Evolutionary conservation across 208 protist species (phyloP).

Genomic region (Crithidia fasciculata): DNA sequence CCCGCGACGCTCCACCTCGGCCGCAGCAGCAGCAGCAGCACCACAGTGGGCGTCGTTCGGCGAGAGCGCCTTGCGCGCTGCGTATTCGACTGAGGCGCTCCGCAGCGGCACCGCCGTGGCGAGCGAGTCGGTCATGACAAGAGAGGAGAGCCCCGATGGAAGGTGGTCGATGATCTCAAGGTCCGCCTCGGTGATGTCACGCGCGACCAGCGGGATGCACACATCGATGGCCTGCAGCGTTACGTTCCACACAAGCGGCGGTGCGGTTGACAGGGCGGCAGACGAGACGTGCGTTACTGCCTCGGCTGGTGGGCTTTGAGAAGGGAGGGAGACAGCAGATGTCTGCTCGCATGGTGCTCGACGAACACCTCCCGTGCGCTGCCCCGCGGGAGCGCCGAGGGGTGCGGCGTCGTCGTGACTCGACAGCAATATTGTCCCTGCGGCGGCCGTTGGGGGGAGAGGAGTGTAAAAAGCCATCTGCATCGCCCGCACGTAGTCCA

Average conservation of each 20-base stretch:
- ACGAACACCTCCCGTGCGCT: too few species aligned
- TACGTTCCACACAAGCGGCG: slow-evolving; percentile 22
- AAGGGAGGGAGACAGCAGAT: background rate
- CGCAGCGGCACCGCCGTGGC: background rate
- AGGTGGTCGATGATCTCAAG: slow-evolving; percentile 23
- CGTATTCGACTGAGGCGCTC: background rate
- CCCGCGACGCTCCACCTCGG: too few species aligned
- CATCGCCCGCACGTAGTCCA: slow-evolving; percentile 6
- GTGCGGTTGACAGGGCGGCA: background rate
- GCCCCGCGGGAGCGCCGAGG: background rate
- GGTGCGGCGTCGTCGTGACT: background rate
- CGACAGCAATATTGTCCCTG: background rate
- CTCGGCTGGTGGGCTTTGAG: background rate
- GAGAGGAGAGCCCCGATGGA: slow-evolving; percentile 15
- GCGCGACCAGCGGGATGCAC: slow-evolving; percentile 40
- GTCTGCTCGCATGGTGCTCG: background rate
- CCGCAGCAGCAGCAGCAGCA: background rate
- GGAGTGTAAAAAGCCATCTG: slow-evolving; percentile 15
- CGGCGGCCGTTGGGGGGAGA: background rate
- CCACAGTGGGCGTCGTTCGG: background rate
- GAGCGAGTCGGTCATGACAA: background rate
- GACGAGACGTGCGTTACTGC: background rate
- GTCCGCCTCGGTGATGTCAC: slow-evolving; percentile 34
- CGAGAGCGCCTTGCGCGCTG: background rate
- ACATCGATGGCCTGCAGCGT: slow-evolving; percentile 37